Evolutionary conservation across 1,139 yeast genomes (phyloP), one percentile per base, ranked within the genome.

Genomic region (Pneumocystis canis): DNA sequence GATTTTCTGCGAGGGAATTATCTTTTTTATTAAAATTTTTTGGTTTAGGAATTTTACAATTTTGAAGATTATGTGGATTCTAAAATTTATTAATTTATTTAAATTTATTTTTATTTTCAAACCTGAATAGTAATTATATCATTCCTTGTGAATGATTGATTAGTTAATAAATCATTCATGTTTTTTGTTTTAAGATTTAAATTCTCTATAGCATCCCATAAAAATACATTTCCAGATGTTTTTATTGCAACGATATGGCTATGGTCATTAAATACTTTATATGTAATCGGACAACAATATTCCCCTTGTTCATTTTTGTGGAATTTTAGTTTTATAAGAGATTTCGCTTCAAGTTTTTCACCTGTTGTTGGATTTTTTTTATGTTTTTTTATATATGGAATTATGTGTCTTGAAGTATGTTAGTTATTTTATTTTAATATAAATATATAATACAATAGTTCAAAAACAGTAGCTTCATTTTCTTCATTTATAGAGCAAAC

Each of bases 281-380:
- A 68, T 32, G 75, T 72, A 60, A 73, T 73, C 4, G 75, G 77
- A 66, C 71, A 77, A 57, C 71, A 71, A 60, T 68, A 71, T 40
- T 67, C 65, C 30, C 73, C 74, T 3, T 70, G 71, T 7, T 66
- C 69, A 60, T 73, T 72, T 62, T 67, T 68, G 2, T 69, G 66
- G 56, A 74, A 67, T 32, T 70, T 67, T 57, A 75, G 68, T 64
- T 72, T 69, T 35, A 70, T 66, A 40, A 75, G 68, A 39, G 70
- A 71, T 30, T 40, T 57, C n/a, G 67, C 63, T 14, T 65, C 64
- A 63, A 73, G 62, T 1, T 68, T 66, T 61, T 69, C 70, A 1
- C 73, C 71, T 1, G 73, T 72, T 7, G 73, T 73, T 1, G 77
- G 77, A 63, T 74, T 74, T 41, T 67, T 67, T 1, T 68, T 66